A percentile compares a stretch with the other conserved stretches of the same genome.
These are phyloP conservation scores for Guadua angustifolia DNA, from an alignment of 176 grass and related monocot species.

Conservation along the genomic window DNA sequence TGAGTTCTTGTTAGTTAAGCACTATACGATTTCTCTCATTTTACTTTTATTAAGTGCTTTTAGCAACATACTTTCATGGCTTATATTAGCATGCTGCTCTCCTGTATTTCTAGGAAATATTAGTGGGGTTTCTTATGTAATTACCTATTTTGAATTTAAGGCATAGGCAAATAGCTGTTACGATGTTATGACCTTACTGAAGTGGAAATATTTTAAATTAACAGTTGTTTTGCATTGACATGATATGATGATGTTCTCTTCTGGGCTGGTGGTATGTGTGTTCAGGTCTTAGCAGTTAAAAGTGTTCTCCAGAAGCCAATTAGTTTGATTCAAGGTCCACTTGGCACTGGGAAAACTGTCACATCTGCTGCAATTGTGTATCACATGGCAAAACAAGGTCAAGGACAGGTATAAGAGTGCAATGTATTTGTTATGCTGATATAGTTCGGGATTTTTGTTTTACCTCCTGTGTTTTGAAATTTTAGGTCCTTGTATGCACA, in stretches of 20 bases:
- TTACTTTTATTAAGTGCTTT: background rate
- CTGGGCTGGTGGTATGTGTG: background rate
- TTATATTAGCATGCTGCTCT: background rate
- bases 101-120: background rate
- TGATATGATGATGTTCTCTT: conserved; percentile 20
- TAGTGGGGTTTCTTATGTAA: background rate
- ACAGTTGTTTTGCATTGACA: conserved; percentile 32
- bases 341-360: no score
- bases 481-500: no score
- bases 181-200: conserved; percentile 2
- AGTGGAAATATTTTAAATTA: background rate
- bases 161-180: background rate
- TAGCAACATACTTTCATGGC: background rate
- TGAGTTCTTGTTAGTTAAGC: background rate
- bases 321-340: no score
- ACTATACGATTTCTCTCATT: background rate
- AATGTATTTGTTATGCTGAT: no score
- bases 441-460: no score
- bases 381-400: no score
- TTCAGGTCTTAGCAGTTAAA: no score
- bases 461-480: no score
- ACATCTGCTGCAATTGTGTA: no score
- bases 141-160: background rate
- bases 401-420: no score
- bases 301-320: no score